A percentile compares a stretch with the other conserved stretches of the same genome.
phyloP scores from a whole-genome alignment of 305 asterid species.

The Solanum aculeatissimum region DNA sequence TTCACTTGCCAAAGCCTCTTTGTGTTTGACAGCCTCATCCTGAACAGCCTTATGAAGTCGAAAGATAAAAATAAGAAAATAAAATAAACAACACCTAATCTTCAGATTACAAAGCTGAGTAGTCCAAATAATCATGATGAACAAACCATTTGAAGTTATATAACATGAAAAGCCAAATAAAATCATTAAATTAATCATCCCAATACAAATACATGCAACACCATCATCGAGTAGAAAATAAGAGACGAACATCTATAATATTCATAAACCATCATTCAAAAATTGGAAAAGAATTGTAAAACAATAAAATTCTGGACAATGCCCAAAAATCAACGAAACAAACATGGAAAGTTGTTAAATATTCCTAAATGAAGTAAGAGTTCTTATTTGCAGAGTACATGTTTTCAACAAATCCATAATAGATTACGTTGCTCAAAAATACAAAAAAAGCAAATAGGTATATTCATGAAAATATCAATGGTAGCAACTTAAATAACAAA shows the following conservation, averaged over 20 bases:
- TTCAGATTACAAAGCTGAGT: not conserved
- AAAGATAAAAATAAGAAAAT: not conserved
- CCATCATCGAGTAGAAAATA: not conserved
- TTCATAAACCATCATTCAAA: not conserved
- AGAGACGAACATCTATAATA: not conserved
- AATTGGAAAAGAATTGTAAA: not conserved
- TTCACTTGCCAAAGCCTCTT: slow-evolving; percentile 60
- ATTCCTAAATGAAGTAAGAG: not conserved
- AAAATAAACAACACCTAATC: not conserved
- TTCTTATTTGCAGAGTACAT: not conserved
- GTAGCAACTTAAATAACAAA: not conserved
- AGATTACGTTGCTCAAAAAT: not conserved
- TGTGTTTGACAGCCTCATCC: slow-evolving; percentile 66
- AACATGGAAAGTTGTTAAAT: not conserved
- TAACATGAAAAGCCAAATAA: not conserved
- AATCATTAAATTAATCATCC: not conserved
- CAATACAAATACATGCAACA: not conserved
- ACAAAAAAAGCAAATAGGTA: not conserved
- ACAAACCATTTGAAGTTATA: not conserved
- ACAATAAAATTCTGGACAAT: not conserved
- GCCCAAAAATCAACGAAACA: not conserved
- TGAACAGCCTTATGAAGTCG: slow-evolving; percentile 29
- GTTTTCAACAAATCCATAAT: not conserved
- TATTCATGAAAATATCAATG: not conserved
- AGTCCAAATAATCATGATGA: not conserved